Evolutionary conservation across 257 asterid species (phyloP), one percentile per base, ranked within the genome.

Genomic region (Leptodermis oblonga): DNA sequence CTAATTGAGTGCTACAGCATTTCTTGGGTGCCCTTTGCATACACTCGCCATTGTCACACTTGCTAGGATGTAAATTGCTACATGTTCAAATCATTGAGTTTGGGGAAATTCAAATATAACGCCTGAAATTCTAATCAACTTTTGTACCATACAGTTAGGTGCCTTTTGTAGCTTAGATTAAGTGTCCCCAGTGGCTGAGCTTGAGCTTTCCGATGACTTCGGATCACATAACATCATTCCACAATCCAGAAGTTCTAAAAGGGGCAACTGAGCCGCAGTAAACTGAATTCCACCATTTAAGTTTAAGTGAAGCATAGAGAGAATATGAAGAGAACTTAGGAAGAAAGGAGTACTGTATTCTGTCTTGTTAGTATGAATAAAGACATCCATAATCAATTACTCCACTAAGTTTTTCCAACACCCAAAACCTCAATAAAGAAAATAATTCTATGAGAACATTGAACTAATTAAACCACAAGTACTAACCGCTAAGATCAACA

Each of bases 401-500:
- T n/a, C n/a, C n/a, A n/a, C n/a, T n/a, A n/a, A n/a, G n/a, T n/a
- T n/a, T n/a, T n/a, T n/a, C n/a, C n/a, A n/a, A n/a, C n/a, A n/a
- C n/a, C n/a, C n/a, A 4, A 1, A 33, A n/a, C 23, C 14, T 4
- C 33, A 26, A 49, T n/a, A n/a, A 39, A 23, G 13, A 30, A 37
- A 13, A 59, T 60, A 0, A 60, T 60, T 14, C 22, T 4, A 22
- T 28, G 18, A 33, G 28, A 60, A 33, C 28, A n/a, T 34, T 9
- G 14, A 34, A 67, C n/a, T 30, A 23, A 52, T 5, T n/a, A n/a
- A n/a, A n/a, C 31, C 43, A 49, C n/a, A 41, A 51, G 15, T 31
- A 84, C 92, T 30, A 79, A 94, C 99, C 99, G 70, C 99, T 94
- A 36, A 94, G 88, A 87, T 94, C 99, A 76, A 94, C 95, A 84